Evolutionary conservation across 2,329 filamentous ascomycete genomes (phyloP).

Genomic region (Arthrobotrys musiformis): DNA sequence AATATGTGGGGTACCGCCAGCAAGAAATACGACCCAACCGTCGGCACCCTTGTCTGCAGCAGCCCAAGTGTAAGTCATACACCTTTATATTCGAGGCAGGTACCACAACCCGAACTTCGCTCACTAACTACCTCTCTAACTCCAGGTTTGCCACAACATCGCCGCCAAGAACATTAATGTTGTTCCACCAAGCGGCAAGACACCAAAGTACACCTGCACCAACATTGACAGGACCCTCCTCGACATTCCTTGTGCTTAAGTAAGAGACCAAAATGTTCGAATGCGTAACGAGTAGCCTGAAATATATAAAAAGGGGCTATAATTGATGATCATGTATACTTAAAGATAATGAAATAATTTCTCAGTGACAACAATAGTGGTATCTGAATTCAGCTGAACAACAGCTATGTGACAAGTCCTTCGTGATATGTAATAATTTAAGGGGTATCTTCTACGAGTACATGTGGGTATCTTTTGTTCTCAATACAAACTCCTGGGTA

Average conservation of each 20-base stretch:
- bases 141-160: conserved; percentile 65
- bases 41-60: conserved; percentile 67
- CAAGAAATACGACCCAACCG: conserved; percentile 64
- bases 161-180: conserved; percentile 65
- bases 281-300: not conserved
- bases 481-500: conserved; percentile 40
- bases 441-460: conserved; percentile 28
- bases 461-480: conserved; percentile 38
- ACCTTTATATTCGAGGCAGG: not conserved
- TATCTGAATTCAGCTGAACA: too few relatives aligned
- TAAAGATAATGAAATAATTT: conserved; percentile 46
- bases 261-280: not conserved
- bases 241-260: conserved; percentile 40
- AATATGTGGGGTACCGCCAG: conserved; percentile 70
- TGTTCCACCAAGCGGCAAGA: conserved; percentile 65
- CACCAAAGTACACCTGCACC: conserved; percentile 64
- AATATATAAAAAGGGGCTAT: not conserved
- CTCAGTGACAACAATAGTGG: not conserved
- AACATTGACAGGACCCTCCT: conserved; percentile 61
- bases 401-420: not conserved
- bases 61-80: conserved; percentile 65
- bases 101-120: not conserved
- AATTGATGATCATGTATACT: conserved; percentile 13
- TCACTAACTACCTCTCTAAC: not conserved
- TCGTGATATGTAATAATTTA: not conserved